Evolutionary conservation across 345 rosid genomes (phyloP).

Genomic region (Boechera divaricarpa): DNA sequence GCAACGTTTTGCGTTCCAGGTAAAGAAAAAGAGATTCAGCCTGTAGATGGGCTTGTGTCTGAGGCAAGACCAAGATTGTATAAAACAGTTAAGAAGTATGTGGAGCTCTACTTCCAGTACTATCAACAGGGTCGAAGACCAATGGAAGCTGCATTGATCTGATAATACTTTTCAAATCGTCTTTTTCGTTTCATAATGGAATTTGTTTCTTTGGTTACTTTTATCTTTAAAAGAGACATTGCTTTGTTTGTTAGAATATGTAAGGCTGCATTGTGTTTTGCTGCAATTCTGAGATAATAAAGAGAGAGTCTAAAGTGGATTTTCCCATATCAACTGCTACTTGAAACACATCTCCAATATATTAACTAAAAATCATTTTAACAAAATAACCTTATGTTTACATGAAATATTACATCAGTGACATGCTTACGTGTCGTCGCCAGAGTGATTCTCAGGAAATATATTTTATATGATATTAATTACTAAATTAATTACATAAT

Average conservation of each 20-base stretch:
- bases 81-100: conserved; percentile 57
- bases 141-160: conserved; percentile 56
- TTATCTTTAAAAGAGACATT: neutral
- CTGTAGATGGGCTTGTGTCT: conserved; percentile 43
- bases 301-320: neutral
- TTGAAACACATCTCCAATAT: neutral
- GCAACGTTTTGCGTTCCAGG: conserved; percentile 58
- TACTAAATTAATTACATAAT: no score
- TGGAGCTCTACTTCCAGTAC: conserved; percentile 46
- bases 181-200: conserved; percentile 1
- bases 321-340: no score
- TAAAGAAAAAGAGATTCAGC: conserved; percentile 47
- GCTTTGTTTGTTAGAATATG: neutral
- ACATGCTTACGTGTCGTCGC: no score
- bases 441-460: no score
- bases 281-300: neutral
- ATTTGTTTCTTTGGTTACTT: neutral
- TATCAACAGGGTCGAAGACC: conserved; percentile 58
- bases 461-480: no score
- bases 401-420: no score
- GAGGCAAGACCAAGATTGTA: conserved; percentile 58
- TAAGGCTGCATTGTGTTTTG: conserved; percentile 7
- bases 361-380: no score
- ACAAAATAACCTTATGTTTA: no score
- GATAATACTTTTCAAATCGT: neutral